Base-by-base conservation (phyloP, 352 stramenopile genomes). In the Saprolegnia diclina region DNA sequence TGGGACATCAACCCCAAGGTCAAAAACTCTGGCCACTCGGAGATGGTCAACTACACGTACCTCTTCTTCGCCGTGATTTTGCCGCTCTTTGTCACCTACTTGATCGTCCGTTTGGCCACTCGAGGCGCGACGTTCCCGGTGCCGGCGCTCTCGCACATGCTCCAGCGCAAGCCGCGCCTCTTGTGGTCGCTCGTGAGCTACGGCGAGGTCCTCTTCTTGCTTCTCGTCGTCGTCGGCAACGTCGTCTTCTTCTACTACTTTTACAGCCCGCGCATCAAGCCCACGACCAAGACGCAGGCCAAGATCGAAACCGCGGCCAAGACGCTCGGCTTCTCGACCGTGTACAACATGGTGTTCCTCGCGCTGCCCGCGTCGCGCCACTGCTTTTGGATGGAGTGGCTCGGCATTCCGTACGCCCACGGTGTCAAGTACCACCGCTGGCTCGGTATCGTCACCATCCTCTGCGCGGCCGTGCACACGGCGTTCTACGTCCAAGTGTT, bases 371-470 rank as follows among this genome's bases (percentile, higher is more conserved):
- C 81, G 5, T 87, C 82, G 24, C 78, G 82, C 35, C 87, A 89
- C 66, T 91, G 79, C 63, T 92, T 91, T 70, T 94, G 86, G 86
- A 89, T 94, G 80, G 71, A 92, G 50, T 79, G 83, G 5, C 82
- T 91, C 67, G 83, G 83, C 19, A 85, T 94, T 54, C 83, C 92
- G 75, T 95, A 94, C 80, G 90, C 87, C 50, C 82, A 92, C 67
- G 74, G 73, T 21, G 90, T 95, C 75, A 92, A 91, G 77, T 94
- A 93, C 74, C 87, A 95, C 74, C 85, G 87, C 50, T 92, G 82
- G 84, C 88, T 95, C 42, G 86, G 85, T 46, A 79, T 85, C 65
- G 75, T 91, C 54, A 88, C 86, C 0, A 81, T 92, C 57, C 67
- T 80, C 11, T 76, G 83, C 65, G 80, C 90, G 38, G 71, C 81